These are phyloP conservation scores for Pseudocercospora eumusae DNA, from an alignment of 2,329 filamentous ascomycete genomes.

Conservation along the genomic window DNA sequence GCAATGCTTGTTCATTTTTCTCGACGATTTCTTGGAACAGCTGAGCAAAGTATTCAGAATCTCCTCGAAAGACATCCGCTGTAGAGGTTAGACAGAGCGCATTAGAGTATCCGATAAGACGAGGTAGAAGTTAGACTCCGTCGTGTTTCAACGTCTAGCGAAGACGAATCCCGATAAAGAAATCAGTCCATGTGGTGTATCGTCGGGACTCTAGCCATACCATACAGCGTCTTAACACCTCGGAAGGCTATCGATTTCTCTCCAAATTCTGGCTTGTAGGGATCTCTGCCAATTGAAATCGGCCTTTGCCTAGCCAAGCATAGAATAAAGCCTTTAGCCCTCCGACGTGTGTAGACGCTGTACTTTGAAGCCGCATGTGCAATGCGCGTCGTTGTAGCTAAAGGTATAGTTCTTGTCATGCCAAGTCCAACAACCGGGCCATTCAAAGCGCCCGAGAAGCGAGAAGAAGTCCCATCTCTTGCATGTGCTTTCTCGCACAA, in stretches of 20 bases:
- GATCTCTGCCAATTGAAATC: too few species aligned
- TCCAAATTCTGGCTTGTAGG: too few species aligned
- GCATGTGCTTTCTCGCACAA: background rate
- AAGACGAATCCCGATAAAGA: conserved; percentile 23
- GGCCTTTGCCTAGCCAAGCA: too few species aligned
- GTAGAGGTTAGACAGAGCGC: conserved; percentile 22
- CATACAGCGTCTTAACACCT: too few species aligned
- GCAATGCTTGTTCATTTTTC: conserved; percentile 59
- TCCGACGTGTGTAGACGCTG: too few species aligned
- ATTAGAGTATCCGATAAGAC: conserved; percentile 21
- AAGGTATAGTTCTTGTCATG: conserved; percentile 63
- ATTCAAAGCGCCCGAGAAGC: conserved; percentile 51
- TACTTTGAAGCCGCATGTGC: conserved; percentile 8
- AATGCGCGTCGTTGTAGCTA: conserved; percentile 50
- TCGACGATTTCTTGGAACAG: conserved; percentile 37
- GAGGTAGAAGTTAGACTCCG: conserved; percentile 26
- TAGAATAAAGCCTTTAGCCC: too few species aligned
- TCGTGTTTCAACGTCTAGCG: conserved; percentile 19
- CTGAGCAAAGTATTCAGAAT: conserved; percentile 13
- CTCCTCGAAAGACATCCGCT: conserved; percentile 16
- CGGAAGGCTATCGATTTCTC: too few species aligned
- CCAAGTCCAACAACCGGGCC: conserved; percentile 62
- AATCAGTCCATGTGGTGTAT: background rate
- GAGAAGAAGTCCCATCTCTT: background rate
- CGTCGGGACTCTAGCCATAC: background rate